Conservation (phyloP, 2,329 filamentous ascomycete species). For the Ascosphaera pollenicola region DNA sequence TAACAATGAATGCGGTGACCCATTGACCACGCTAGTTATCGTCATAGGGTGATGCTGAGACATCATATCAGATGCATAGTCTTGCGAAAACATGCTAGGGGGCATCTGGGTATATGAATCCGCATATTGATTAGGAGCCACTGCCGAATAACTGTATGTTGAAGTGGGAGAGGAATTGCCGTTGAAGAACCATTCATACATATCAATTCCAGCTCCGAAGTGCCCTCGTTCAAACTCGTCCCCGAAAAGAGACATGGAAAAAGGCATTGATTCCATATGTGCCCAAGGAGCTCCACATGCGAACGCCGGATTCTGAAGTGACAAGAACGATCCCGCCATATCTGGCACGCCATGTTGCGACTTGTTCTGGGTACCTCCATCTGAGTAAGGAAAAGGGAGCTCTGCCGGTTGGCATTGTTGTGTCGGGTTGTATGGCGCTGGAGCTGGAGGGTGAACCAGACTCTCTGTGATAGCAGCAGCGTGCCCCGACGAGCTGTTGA, state of each 20-base stretch:
- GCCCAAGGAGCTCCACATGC: neutral
- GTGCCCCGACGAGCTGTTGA: neutral
- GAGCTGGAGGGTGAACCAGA: neutral
- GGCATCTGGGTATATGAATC: neutral
- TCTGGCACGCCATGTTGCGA: neutral
- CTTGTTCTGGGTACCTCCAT: neutral
- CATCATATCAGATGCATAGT: slow-evolving; percentile 25
- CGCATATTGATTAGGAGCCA: neutral
- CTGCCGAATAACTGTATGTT: neutral
- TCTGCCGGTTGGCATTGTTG: neutral
- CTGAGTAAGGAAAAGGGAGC: neutral
- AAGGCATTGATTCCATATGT: neutral
- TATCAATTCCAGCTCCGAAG: neutral
- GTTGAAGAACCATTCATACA: neutral
- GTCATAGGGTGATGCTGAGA: slow-evolving; percentile 73
- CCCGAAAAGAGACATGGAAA: neutral
- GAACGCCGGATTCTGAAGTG: neutral
- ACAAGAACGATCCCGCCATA: neutral
- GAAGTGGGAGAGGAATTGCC: neutral
- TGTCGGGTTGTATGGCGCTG: neutral
- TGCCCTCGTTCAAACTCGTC: neutral
- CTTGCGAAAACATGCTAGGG: slow-evolving; percentile 7
- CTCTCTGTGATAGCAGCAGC: neutral
- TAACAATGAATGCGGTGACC: slow-evolving; percentile 54
- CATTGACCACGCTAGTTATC: slow-evolving; percentile 62